Evolutionary conservation across 345 rosid genomes (phyloP).

Genomic region (Mangifera indica): DNA sequence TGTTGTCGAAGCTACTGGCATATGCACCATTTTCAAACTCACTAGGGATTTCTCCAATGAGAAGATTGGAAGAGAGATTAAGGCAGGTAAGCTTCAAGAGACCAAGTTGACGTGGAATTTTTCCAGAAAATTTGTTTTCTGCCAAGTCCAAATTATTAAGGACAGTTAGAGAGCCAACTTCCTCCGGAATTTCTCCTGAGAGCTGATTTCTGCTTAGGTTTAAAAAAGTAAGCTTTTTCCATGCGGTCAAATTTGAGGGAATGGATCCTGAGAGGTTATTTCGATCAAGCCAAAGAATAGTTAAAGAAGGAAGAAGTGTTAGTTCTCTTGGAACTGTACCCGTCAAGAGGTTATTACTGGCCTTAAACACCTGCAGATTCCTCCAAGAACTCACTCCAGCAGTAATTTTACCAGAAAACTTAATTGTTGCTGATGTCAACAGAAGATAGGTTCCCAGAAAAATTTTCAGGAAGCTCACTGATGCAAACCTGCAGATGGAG

Average conservation of each 20-base stretch:
- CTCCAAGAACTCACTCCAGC: constrained; percentile 31
- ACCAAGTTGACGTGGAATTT: constrained; percentile 49
- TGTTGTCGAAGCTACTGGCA: constrained; percentile 44
- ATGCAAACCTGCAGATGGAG: too few species aligned
- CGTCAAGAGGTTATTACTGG: constrained; percentile 50
- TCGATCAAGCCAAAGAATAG: constrained; percentile 35
- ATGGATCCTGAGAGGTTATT: constrained; percentile 40
- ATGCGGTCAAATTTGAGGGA: constrained; percentile 44
- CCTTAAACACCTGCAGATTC: constrained; percentile 38
- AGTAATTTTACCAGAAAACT: constrained; percentile 47
- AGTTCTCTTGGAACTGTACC: constrained; percentile 48
- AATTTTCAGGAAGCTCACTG: constrained; percentile 46
- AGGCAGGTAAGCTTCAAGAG: constrained; percentile 21
- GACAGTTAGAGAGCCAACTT: constrained; percentile 33
- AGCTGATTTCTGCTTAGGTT: constrained; percentile 50
- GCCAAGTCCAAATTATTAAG: constrained; percentile 48
- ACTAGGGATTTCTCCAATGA: constrained; percentile 47
- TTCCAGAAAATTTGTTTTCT: constrained; percentile 44
- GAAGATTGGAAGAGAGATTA: constrained; percentile 59
- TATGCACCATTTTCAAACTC: constrained; percentile 43
- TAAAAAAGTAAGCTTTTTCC: constrained; percentile 37
- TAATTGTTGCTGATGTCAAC: constrained; percentile 47
- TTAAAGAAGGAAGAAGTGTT: constrained; percentile 38
- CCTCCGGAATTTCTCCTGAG: constrained; percentile 44
- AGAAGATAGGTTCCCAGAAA: constrained; percentile 32